Evolutionary conservation across 768 basidiomycete genomes (phyloP), one percentile per base, ranked within the genome.

Genomic region (Rhodosporidiobolus odoratus): DNA sequence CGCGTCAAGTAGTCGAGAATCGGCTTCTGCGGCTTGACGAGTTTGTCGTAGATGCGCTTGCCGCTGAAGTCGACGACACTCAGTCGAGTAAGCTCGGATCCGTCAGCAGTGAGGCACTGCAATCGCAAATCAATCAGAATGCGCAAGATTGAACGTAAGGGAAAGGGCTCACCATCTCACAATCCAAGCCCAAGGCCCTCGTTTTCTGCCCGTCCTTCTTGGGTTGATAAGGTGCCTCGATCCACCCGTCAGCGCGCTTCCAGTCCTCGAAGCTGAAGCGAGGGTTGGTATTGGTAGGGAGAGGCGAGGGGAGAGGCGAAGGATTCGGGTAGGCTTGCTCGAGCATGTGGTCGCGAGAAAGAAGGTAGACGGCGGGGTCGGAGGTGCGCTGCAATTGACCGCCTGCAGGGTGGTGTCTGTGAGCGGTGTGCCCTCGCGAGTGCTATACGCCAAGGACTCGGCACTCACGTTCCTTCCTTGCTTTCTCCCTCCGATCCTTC

Each of bases 271-370:
- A 74, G 2, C 59, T 60, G 58, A 72, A 66, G 37, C 41, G 56
- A 34, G 64, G n/a, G 30, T 54, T 54, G 34, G 68, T 13, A 34
- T 58, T 34, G 53, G 71, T 34, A 56, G 77, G 85, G 85, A 73
- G 87, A 79, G 71, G 87, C 87, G 4, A 86, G 81, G 71, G 89
- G 23, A 65, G 57, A 2, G 70, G 53, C 0, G 88, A 88, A 12
- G 93, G 91, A 61, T 92, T 82, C 0, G 89, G 91, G 75, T 97
- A 98, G 62, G 93, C 91, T 76, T 97, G 92, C 77, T 97, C 91
- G 62, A 90, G 83, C 92, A 97, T 94, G 78, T 94, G 89, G 69
- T 90, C 87, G 32, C 87, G 79, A 0, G 87, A 85, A 43, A 97
- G 83, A 50, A 90, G 77, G 80, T 91, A 95, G 64, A 86, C 83